Evolutionary conservation across 2,329 filamentous ascomycete genomes (phyloP).

Genomic region (Aschersonia sp.): DNA sequence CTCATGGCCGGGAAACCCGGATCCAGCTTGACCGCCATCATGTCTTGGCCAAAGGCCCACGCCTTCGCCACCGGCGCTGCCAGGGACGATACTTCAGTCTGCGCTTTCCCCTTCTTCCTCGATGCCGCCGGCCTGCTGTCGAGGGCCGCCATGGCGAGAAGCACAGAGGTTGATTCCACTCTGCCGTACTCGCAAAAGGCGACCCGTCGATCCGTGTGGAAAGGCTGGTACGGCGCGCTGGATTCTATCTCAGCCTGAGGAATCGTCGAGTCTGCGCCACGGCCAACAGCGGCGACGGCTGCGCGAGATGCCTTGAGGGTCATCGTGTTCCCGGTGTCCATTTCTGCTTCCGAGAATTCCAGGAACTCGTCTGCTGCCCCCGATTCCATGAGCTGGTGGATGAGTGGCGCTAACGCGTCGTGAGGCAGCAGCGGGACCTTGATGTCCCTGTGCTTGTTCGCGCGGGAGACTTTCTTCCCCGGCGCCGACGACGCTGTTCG

Average conservation of each 20-base stretch:
- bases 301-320: constrained; percentile 27
- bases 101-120: constrained; percentile 18
- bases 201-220: constrained; percentile 81
- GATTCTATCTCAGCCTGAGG: constrained; percentile 84
- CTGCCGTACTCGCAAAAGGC: constrained; percentile 52
- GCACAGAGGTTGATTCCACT: constrained; percentile 19
- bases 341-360: constrained; percentile 35
- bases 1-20: constrained; percentile 28
- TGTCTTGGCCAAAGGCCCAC: constrained; percentile 48
- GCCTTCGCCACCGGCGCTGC: constrained; percentile 9
- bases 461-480: constrained; percentile 36
- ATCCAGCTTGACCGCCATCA: constrained; percentile 36
- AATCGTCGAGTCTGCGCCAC: constrained; percentile 46
- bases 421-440: constrained; percentile 50
- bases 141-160: constrained; percentile 25
- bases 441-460: constrained; percentile 49
- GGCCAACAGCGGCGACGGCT: constrained; percentile 18
- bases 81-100: neutral
- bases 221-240: constrained; percentile 87
- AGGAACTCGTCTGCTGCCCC: constrained; percentile 40
- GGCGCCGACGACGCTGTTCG: constrained; percentile 39
- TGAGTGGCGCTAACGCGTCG: constrained; percentile 38
- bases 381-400: constrained; percentile 35
- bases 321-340: constrained; percentile 39
- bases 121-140: constrained; percentile 22